Percentiles rank a stretch among this genome's conserved stretches.
Conservation (phyloP, 768 basidiomycete species). For the Agrocybe praecox region DNA sequence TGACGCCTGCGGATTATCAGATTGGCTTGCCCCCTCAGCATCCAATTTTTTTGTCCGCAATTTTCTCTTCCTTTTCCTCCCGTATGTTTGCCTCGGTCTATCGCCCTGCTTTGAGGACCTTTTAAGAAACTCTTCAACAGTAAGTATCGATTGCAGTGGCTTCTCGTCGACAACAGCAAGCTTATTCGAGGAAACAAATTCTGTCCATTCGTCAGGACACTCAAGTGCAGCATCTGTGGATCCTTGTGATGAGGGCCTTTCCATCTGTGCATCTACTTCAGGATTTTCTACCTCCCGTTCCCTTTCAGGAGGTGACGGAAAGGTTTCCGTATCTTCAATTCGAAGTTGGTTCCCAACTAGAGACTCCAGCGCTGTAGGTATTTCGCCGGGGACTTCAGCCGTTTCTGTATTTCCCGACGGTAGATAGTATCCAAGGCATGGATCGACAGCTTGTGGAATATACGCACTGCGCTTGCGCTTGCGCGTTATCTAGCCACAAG, state of each 20-base stretch:
- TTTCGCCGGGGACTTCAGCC: neutral
- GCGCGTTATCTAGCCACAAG: constrained; percentile 23
- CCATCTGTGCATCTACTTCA: too few species aligned
- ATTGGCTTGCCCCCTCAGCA: neutral
- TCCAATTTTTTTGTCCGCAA: neutral
- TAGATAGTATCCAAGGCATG: constrained; percentile 40
- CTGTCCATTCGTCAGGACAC: neutral
- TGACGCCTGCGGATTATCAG: neutral
- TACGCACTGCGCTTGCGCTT: constrained; percentile 23
- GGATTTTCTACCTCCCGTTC: too few species aligned
- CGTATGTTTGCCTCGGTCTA: constrained; percentile 3
- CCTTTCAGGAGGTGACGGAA: too few species aligned
- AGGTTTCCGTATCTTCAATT: too few species aligned
- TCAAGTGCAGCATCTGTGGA: neutral
- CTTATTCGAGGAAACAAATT: neutral
- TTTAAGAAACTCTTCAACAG: constrained; percentile 33
- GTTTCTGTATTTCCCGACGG: neutral
- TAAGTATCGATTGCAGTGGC: constrained; percentile 8
- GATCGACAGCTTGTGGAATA: constrained; percentile 32
- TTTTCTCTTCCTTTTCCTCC: constrained; percentile 5
- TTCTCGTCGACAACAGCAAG: neutral
- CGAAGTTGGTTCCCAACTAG: too few species aligned
- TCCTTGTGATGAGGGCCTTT: neutral
- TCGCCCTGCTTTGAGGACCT: constrained; percentile 12
- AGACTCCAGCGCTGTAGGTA: too few species aligned